Base-by-base conservation (phyloP, 2,329 filamentous ascomycete genomes). In the Alternaria novae-zelandiae region DNA sequence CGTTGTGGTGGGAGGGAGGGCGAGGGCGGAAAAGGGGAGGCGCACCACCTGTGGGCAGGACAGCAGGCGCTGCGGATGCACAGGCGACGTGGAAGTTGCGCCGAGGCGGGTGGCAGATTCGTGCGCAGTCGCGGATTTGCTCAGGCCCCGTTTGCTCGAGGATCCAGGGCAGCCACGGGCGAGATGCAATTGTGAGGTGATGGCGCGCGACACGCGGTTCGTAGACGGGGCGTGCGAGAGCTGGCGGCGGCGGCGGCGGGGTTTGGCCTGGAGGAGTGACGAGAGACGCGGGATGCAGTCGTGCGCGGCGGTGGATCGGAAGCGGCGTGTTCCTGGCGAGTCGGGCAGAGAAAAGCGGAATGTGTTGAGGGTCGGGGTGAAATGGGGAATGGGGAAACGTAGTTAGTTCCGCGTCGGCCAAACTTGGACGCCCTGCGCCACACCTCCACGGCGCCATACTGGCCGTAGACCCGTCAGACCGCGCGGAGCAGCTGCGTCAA, bases 351-450 rank as follows among this genome's bases (percentile, higher is more conserved):
- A 20, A 50, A 36, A 11, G 32, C 25, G n/a, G 43, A 44, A 58
- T 32, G 43, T 49, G 56, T 50, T 43, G 54, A 46, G 26, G 43
- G 47, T 53, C 30, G 58, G 58, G 58, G 53, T 46, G 57, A 43
- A 54, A 55, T 53, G 46, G 60, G 56, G 60, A 54, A 60, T 53
- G 46, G 60, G 56, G 60, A 54, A 60, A 65, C 63, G 63, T 65
- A 56, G 62, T 65, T 59, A 65, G 63, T 63, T 65, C 46, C 41
- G 32, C 32, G 32, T 36, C 32, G 63, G 54, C 51, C 47, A 28
- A 46, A 56, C 47, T 45, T 51, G 41, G 54, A 41, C 13, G 20
- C 20, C 10, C 45, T 57, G 56, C 63, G 63, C 63, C 63, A 65
- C 63, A 57, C 54, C 26, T 58, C 36, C n/a, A 41, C 15, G 9